Conservation (phyloP, 2,329 filamentous ascomycete genomes). For the Helotiales sp. region DNA sequence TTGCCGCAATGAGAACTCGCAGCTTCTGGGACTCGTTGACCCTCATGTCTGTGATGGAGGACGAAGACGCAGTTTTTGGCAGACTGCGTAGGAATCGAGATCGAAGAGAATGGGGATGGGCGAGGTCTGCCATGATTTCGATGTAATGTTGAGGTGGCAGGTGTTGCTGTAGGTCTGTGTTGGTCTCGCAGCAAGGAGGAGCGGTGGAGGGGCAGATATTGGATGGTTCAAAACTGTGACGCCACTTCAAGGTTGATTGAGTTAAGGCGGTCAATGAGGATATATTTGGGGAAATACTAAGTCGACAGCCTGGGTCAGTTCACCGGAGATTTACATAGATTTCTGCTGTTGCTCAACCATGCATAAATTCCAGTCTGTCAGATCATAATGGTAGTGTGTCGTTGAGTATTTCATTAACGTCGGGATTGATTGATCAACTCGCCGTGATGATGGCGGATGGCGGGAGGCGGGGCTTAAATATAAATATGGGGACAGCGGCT, state of each 20-base stretch:
- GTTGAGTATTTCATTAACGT: neutral
- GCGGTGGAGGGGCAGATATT: constrained; percentile 1
- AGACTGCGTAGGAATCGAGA: constrained; percentile 24
- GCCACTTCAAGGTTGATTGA: neutral
- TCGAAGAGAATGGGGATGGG: constrained; percentile 23
- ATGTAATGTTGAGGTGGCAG: constrained; percentile 1
- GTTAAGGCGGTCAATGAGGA: neutral
- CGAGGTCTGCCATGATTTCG: constrained; percentile 31
- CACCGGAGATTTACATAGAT: neutral
- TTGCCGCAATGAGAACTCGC: constrained; percentile 67
- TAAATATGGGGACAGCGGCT: neutral
- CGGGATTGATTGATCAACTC: neutral
- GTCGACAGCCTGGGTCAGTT: neutral
- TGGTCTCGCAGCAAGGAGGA: constrained; percentile 11
- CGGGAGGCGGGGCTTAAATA: neutral
- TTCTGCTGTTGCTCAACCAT: neutral
- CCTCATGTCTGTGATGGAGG: constrained; percentile 41
- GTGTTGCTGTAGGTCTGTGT: neutral
- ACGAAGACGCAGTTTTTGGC: constrained; percentile 35
- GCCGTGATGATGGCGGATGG: too few species aligned
- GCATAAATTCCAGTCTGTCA: neutral
- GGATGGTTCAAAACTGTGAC: neutral
- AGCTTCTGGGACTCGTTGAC: constrained; percentile 59
- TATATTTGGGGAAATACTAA: neutral
- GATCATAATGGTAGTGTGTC: neutral